Base-by-base conservation (phyloP, 2,329 filamentous ascomycete genomes). In the Mollisiaceae sp. region DNA sequence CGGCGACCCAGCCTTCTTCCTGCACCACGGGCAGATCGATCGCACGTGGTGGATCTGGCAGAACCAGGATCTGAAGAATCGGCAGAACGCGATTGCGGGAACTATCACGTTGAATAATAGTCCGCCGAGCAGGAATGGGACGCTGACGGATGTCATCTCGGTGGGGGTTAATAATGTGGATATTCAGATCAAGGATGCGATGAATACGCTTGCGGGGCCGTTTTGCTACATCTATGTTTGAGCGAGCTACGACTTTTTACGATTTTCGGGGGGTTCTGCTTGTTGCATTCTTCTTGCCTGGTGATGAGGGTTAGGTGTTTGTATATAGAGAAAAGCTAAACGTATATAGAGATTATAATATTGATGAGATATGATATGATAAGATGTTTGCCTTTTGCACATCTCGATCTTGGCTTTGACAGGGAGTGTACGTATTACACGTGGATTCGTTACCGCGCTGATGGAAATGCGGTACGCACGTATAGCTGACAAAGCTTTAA, bases 31-130 rank as follows among this genome's bases (percentile, higher is more conserved):
- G 0, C 77, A 81, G 68, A 78, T 84, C 60, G 82, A 84, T 66
- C 76, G 82, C 14, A 75, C 81, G 56, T 82, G 81, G 72, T 82
- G 79, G 72, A 79, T 83, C 68, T 83, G 81, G 81, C 81, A 83
- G 73, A 81, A 80, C 63, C 77, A 81, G 24, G 78, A 82, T 69
- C 78, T 74, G 73, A 74, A 50, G 73, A 78, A 50, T 67, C 64
- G 73, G 11, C 58, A 65, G 41, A 67, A 71, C 38, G 69, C 67
- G 35, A 70, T 75, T 47, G 68, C 75, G 75, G 77, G 78, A 6
- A 82, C 81, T 0, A 78, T 80, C 59, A 81, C 80, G 0, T 70
- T 81, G 69, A 74, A 79, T 66, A 77, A 82, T 66, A 71, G 69
- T 35, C 79, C 80, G 0, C 76, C 77, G 0, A 80, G 77, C 58